A percentile compares a stretch with the other conserved stretches of the same genome.
Conservation (phyloP, 2,329 filamentous ascomycete species). For the Exophiala oligosperma region DNA sequence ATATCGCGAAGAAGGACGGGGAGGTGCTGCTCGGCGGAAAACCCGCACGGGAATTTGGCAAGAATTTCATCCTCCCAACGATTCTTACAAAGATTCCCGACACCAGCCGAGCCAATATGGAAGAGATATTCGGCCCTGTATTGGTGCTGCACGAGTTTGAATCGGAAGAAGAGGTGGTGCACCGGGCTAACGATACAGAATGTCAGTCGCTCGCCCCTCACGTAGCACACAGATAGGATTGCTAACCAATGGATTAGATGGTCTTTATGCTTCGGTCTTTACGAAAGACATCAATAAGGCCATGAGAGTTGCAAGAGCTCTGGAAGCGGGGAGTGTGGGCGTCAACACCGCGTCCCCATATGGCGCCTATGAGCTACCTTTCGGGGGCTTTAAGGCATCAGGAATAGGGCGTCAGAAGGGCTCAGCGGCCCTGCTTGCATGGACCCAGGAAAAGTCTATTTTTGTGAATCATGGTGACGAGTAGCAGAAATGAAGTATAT, state of each 20-base stretch:
- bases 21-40: constrained; percentile 66
- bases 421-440: constrained; percentile 55
- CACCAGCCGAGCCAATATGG: constrained; percentile 35
- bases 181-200: constrained; percentile 20
- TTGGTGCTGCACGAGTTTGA: constrained; percentile 41
- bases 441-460: constrained; percentile 55
- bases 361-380: constrained; percentile 42
- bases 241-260: constrained; percentile 7
- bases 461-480: constrained; percentile 44
- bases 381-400: constrained; percentile 65
- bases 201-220: constrained; percentile 20
- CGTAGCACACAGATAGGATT: no score
- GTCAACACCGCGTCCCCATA: constrained; percentile 30
- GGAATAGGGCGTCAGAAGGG: constrained; percentile 57
- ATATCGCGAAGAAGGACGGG: constrained; percentile 70
- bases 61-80: constrained; percentile 56
- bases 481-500: not conserved
- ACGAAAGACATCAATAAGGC: constrained; percentile 20
- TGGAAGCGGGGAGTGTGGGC: constrained; percentile 21
- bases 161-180: constrained; percentile 17
- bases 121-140: constrained; percentile 48
- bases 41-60: constrained; percentile 22
- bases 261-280: constrained; percentile 16
- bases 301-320: constrained; percentile 10
- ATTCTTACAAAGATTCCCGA: constrained; percentile 64